Conservation (phyloP, 371 early-diverging fungal species). For the Coemansia sp. region DNA sequence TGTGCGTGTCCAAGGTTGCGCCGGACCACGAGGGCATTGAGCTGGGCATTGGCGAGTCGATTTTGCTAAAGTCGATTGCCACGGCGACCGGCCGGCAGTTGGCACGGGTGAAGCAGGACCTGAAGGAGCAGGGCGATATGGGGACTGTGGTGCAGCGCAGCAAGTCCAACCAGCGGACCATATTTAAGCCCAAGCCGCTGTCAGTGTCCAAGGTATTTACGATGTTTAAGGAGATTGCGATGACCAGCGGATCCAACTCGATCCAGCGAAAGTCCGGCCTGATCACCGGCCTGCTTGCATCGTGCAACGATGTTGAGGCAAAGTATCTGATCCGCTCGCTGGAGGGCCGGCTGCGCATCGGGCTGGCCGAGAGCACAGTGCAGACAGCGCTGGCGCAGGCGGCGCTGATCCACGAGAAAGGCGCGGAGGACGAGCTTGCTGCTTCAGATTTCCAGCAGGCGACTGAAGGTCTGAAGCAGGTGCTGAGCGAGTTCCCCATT, state of each 20-base stretch:
- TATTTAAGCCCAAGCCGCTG: constrained; percentile 78
- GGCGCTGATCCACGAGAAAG: constrained; percentile 29
- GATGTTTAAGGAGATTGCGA: constrained; percentile 84
- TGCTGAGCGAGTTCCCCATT: constrained; percentile 76
- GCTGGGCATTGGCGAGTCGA: constrained; percentile 93
- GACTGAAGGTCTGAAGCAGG: constrained; percentile 78
- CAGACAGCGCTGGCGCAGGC: constrained; percentile 83
- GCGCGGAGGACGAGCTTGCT: constrained; percentile 51
- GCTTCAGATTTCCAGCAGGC: constrained; percentile 67
- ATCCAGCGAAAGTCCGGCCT: constrained; percentile 73
- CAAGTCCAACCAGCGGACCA: constrained; percentile 71
- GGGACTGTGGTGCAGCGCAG: constrained; percentile 89
- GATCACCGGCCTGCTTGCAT: constrained; percentile 80
- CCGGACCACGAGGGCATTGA: constrained; percentile 97
- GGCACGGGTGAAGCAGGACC: constrained; percentile 76
- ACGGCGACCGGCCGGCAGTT: constrained; percentile 78
- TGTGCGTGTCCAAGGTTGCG: constrained; percentile 90
- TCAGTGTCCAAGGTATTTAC: constrained; percentile 83
- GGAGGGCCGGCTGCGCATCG: constrained; percentile 97
- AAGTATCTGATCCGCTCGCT: constrained; percentile 92
- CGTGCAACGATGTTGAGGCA: constrained; percentile 84
- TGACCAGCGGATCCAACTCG: constrained; percentile 69
- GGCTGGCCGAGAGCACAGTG: constrained; percentile 95
- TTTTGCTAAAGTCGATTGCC: constrained; percentile 93
- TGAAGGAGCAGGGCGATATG: constrained; percentile 83